Base-by-base conservation (phyloP, 179 eudicot species). In the Vitellaria paradoxa region DNA sequence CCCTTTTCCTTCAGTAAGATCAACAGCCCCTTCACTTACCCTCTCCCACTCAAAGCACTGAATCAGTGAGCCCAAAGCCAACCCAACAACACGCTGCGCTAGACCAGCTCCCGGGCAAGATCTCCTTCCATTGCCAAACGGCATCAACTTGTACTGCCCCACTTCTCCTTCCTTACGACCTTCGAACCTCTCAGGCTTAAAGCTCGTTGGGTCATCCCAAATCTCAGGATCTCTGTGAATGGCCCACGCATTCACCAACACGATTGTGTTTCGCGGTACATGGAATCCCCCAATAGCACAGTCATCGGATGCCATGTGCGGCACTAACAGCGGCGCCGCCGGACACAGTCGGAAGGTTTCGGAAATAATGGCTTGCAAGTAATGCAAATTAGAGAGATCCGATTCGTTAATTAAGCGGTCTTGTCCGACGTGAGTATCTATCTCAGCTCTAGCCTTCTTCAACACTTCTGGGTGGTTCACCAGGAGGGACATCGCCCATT, bases 261-360 rank as follows among this genome's bases (percentile, higher is more conserved):
- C 42, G 65, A 88, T 81, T 5, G 89, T 88, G 59, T 79, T 87
- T 7, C 81, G 14, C 8, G 91, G 90, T 17, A 90, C 60, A 40
- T 77, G 70, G n/a, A 77, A 90, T 18, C 87, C 91, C 0, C 70
- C 73, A 4, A 86, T n/a, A 9, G 72, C 65, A 66, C 90, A 84
- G 20, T 90, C 89, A 50, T 76, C 69, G 7, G 88, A 84, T 8
- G 93, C 65, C 77, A 59, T 14, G 72, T 83, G 93, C 4, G 91
- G 91, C 14, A 90, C 4, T 2, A 90, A 73, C 49, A 88, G 82
- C 0, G 91, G 91, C 14, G 55, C 81, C 7, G 88, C 70, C 21
- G 90, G 90, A 74, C 75, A 87, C 70, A 88, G 10, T 61, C 90
- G 73, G 0, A 86, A 83, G 1, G 90, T 78, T 75, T 90, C 91